Evolutionary conservation across 2,329 filamentous ascomycete genomes (phyloP).

Genomic region (Exophiala xenobiotica): DNA sequence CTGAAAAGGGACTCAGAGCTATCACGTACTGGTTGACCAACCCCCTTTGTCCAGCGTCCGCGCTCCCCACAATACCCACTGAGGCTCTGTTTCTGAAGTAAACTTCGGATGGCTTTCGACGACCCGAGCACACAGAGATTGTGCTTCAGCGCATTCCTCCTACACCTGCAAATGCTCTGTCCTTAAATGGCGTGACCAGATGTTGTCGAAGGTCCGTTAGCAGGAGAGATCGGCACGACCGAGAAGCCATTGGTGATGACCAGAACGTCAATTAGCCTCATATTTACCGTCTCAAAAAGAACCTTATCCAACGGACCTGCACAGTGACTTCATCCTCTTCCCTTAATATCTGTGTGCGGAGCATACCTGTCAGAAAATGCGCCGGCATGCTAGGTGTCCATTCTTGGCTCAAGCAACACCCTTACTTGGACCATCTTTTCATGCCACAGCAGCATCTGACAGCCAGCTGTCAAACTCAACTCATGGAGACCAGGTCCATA

Average conservation of each 20-base stretch:
- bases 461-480: slow-evolving; percentile 3
- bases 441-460: slow-evolving; percentile 10
- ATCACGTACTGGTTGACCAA: neutral
- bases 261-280: neutral
- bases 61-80: slow-evolving; percentile 1
- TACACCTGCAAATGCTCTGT: no score
- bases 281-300: slow-evolving; percentile 5
- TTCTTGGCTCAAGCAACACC: slow-evolving; percentile 2
- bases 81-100: slow-evolving; percentile 1
- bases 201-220: neutral
- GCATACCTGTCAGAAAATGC: slow-evolving; percentile 15
- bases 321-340: slow-evolving; percentile 13
- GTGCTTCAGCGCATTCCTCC: no score
- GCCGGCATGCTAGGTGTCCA: slow-evolving; percentile 6
- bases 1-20: neutral
- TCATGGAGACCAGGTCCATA: slow-evolving; percentile 8
- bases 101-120: slow-evolving; percentile 11
- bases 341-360: neutral
- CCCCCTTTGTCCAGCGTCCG: neutral
- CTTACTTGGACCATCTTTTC: slow-evolving; percentile 9
- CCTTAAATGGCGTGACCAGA: neutral
- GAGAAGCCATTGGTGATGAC: neutral
- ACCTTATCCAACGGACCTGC: slow-evolving; percentile 9
- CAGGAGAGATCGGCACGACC: neutral
- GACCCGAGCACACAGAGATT: neutral